Base-by-base conservation (phyloP, 768 basidiomycete species). In the Tylopilus intermedius region DNA sequence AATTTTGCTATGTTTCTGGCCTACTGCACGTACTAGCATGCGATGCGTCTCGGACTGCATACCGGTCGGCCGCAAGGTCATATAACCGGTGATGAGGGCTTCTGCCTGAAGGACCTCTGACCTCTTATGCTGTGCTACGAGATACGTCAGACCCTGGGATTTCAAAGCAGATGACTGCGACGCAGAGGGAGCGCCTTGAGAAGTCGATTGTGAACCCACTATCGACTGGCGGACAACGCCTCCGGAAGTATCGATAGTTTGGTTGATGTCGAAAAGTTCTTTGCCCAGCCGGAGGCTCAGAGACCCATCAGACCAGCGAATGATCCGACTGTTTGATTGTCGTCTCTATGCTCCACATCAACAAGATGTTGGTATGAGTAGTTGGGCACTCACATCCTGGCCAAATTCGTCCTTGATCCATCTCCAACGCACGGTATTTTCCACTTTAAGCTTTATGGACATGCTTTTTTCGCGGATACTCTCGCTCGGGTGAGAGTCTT, bases 301-400 rank as follows among this genome's bases (percentile, higher is more conserved):
- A 13, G 88, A 80, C 14, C 95, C 95, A 66, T 99, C 96, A 6
- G 94, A 96, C 96, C 96, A 99, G 13, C 88, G 82, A 53, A 99
- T 82, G 37, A 97, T 74, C 29, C 94, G 86, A 57, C 88, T 83
- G 65, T 99, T 99, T 14, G 92, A 91, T 74, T 94, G 87, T 58
- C 85, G 80, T 58, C 72, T 75, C 94, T 96, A 67, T 38, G 47
- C 18, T 47, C 35, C 15, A 22, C 35, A 29, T 35, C 43, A 60
- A 43, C 50, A 49, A 21, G 39, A 9, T n/a, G 44, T 27, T 29
- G 33, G 30, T 18, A 1, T 6, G 9, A 26, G 22, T 22, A 22
- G 42, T 29, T 11, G 30, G 39, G 7, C 9, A 77, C 90, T 74
- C 62, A 94, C 94, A 62, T 90, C 86, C 62, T 82, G 73, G 6